Conservation (phyloP, 1,284 basidiomycete genomes). For the Tranzscheliella williamsii region DNA sequence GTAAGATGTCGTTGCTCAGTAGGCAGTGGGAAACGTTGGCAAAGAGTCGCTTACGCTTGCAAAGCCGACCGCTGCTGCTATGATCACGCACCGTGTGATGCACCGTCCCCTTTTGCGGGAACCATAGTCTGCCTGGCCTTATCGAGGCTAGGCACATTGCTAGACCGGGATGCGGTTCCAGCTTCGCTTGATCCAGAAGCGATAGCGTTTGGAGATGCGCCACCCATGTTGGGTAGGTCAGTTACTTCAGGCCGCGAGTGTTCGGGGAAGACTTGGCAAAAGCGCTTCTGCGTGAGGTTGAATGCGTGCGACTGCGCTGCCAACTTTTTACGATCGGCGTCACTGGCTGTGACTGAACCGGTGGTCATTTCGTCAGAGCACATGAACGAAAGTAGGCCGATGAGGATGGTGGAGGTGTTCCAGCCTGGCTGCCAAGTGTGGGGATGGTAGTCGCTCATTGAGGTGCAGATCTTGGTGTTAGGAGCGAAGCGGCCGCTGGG, state of each 20-base stretch:
- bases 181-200: background rate
- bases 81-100: background rate
- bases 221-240: slow-evolving; percentile 59
- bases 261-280: slow-evolving; percentile 63
- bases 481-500: slow-evolving; percentile 90
- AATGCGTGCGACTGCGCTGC: slow-evolving; percentile 80
- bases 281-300: slow-evolving; percentile 79
- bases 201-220: slow-evolving; percentile 1
- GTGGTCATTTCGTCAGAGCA: slow-evolving; percentile 95
- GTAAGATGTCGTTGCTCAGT: no score
- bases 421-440: slow-evolving; percentile 87
- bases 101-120: no score
- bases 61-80: no score
- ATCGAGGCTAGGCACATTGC: background rate
- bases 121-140: no score
- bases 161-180: background rate
- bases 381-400: slow-evolving; percentile 94
- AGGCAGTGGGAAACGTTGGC: background rate
- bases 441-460: slow-evolving; percentile 72
- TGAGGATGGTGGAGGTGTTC: slow-evolving; percentile 91
- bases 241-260: slow-evolving; percentile 21
- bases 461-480: slow-evolving; percentile 77
- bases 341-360: slow-evolving; percentile 80
- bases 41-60: background rate
- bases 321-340: slow-evolving; percentile 75